Percentiles rank a stretch among this genome's conserved stretches.
Conservation (phyloP, 176 grass and related monocot genomes). For the Aegilops tauschii region DNA sequence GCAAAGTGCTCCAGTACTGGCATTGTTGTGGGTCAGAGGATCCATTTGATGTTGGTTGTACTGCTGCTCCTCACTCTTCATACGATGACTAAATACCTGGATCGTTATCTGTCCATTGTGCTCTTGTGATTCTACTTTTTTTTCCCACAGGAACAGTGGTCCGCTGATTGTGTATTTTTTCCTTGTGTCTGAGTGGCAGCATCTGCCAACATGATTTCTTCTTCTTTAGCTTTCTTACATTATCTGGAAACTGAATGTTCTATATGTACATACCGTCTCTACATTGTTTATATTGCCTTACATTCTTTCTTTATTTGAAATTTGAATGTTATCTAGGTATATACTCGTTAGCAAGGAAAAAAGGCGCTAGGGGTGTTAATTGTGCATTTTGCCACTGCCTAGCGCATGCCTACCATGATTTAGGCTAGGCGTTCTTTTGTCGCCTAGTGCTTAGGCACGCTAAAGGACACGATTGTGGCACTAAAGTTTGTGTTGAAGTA, state of each 20-base stretch:
- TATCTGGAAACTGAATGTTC: neutral
- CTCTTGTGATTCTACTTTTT: neutral
- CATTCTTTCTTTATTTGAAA: neutral
- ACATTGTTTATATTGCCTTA: neutral
- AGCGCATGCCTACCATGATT: neutral
- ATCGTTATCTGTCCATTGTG: neutral
- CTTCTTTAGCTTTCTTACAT: neutral
- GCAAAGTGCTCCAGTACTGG: slow-evolving; percentile 95
- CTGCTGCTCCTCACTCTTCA: slow-evolving; percentile 73
- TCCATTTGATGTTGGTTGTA: slow-evolving; percentile 80
- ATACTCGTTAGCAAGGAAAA: neutral
- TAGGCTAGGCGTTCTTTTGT: neutral
- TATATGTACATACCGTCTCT: neutral
- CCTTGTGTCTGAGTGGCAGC: neutral
- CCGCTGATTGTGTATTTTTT: neutral
- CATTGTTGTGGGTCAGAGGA: slow-evolving; percentile 93
- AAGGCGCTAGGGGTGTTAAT: neutral
- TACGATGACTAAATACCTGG: slow-evolving; percentile 69
- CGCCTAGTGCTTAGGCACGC: neutral
- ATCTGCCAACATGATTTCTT: neutral
- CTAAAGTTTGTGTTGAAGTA: neutral
- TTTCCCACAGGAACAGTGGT: neutral
- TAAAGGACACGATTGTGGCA: neutral
- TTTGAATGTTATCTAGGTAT: neutral
- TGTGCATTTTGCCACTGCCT: neutral